phyloP scores from a whole-genome alignment of 768 basidiomycete genomes.

The Fibroporia radiculosa region DNA sequence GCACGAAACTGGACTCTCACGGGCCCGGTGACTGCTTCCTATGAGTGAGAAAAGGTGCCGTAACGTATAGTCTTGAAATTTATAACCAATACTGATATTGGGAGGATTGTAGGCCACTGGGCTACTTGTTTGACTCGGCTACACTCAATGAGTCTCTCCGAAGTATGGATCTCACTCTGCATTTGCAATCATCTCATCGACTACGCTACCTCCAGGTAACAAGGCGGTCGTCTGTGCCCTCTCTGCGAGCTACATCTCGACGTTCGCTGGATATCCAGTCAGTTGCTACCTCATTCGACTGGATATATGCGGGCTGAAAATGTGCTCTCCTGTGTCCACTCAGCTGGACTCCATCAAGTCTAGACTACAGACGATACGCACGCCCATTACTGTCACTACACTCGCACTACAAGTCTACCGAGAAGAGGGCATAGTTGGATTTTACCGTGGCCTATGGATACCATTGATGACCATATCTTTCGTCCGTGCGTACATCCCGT shows the following conservation, averaged over 20 bases:
- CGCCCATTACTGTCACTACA: constrained; percentile 61
- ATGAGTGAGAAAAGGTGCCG: constrained; percentile 72
- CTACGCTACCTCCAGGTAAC: constrained; percentile 49
- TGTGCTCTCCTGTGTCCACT: constrained; percentile 1
- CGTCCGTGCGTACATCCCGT: constrained; percentile 79
- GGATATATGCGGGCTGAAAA: not conserved
- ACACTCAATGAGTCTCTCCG: constrained; percentile 59
- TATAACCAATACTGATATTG: not conserved
- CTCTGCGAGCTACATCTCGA: constrained; percentile 87
- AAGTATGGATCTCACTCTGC: too few species aligned
- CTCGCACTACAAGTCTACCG: constrained; percentile 68
- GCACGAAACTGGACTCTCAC: constrained; percentile 70
- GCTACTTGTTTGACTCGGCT: constrained; percentile 55
- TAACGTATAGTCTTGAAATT: not conserved
- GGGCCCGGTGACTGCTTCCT: constrained; percentile 55
- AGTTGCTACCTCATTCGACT: constrained; percentile 7
- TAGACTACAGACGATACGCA: constrained; percentile 79
- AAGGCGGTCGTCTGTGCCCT: constrained; percentile 88
- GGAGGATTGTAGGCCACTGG: constrained; percentile 37
- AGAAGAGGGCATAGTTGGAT: constrained; percentile 84
- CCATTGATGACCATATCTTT: constrained; percentile 94
- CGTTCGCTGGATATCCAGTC: constrained; percentile 86
- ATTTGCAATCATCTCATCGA: too few species aligned
- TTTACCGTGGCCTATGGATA: constrained; percentile 87
- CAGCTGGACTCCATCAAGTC: constrained; percentile 96